These are phyloP conservation scores for Phytophthora quininea DNA, from an alignment of 352 stramenopile species.

Conservation along the genomic window DNA sequence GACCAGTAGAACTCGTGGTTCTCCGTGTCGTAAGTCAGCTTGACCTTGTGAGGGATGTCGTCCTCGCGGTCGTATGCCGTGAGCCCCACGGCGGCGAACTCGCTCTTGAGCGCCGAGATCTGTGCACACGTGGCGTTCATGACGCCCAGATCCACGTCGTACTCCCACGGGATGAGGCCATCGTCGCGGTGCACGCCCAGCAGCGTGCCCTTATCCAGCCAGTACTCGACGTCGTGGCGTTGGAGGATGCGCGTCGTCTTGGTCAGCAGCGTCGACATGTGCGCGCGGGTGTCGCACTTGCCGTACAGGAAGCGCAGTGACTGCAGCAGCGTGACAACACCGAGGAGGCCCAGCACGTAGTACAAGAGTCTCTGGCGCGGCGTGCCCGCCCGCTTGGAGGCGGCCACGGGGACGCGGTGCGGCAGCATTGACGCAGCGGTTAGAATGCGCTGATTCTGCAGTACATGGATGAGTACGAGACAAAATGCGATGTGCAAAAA, in stretches of 20 bases:
- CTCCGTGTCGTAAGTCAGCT: constrained; percentile 86
- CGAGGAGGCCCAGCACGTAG: constrained; percentile 36
- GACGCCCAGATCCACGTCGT: constrained; percentile 82
- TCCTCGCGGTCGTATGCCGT: constrained; percentile 72
- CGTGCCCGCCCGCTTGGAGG: constrained; percentile 16
- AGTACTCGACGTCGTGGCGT: constrained; percentile 76
- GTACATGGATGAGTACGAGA: neutral
- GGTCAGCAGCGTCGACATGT: constrained; percentile 72
- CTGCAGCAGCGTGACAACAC: constrained; percentile 40
- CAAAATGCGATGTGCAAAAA: constrained; percentile 22
- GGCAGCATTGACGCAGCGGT: constrained; percentile 30
- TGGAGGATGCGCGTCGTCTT: constrained; percentile 72
- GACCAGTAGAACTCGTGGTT: constrained; percentile 85
- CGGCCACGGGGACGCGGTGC: constrained; percentile 25
- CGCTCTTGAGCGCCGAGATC: constrained; percentile 71
- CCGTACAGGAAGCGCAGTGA: constrained; percentile 63
- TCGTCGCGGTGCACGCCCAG: constrained; percentile 72
- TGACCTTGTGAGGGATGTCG: constrained; percentile 81
- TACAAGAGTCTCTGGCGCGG: constrained; percentile 33
- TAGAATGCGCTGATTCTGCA: neutral
- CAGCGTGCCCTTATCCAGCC: constrained; percentile 83
- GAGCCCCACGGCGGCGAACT: constrained; percentile 67
- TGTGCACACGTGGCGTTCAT: constrained; percentile 73
- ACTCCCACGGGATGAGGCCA: constrained; percentile 81
- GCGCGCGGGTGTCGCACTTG: constrained; percentile 77